Base-by-base conservation (phyloP, 2,329 filamentous ascomycete species). In the Polychaeton citri region DNA sequence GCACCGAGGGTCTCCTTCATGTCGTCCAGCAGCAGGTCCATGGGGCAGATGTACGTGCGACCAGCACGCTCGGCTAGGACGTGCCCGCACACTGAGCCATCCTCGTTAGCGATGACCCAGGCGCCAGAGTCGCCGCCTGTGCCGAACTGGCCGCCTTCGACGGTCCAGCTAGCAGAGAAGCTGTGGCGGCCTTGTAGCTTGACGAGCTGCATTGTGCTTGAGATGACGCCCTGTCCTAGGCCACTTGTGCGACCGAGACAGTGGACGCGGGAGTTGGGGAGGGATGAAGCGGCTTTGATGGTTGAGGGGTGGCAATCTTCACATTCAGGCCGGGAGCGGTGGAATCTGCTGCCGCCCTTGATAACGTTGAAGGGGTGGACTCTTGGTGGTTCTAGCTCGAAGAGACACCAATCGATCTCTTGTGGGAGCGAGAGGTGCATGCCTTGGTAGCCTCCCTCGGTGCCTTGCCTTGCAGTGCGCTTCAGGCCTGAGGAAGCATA, bases 321-420 rank as follows among this genome's bases (percentile, higher is more conserved):
- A 16, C 57, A 55, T 3, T 52, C 47, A 34, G 48, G 38, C 15
- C 43, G 49, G 7, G 59, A 55, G 51, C 20, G 33, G 38, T 57
- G 58, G 38, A 54, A 65, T 33, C 60, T 58, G 20, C 50, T 54
- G 28, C 61, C 66, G 18, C 63, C 68, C 41, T 74, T 74, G 16
- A 94, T 79, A 8, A 73, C 60, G 48, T 95, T 95, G 40, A 74
- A 71, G 0, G 71, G 65, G 3, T 88, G 82, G 10, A 78, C 63
- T 1, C 88, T 75, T 8, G 78, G 71, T 3, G 78, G 67, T 8
- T 79, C 66, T 43, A 96, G 83, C 46, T 82, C 76, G 48, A 96
- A 86, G 2, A 96, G 65, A 0, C 87, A 86, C 88, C 88, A 96
- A 57, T 96, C 88, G 31, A 96, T 86, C 57, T 96, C 88, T 54